phyloP scores from a whole-genome alignment of 164 flowering plant species.

The Echeveria elegans region DNA sequence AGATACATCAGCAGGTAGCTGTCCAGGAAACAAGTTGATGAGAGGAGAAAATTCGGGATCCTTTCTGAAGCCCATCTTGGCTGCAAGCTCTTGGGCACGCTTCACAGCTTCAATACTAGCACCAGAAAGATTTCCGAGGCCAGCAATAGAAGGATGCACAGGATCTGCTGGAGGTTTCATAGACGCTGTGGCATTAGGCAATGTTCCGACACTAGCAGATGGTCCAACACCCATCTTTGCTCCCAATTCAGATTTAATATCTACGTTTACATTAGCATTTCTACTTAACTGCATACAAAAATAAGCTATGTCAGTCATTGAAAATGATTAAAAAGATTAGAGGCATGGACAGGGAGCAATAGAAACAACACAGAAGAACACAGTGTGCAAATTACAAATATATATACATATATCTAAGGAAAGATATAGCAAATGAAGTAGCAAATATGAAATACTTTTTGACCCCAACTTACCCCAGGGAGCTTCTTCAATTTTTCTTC shows the following conservation, averaged over 20 bases:
- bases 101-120: conserved; percentile 83
- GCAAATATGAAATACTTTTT: background rate
- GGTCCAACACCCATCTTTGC: conserved; percentile 24
- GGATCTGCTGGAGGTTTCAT: conserved; percentile 7
- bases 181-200: background rate
- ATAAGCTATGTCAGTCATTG: background rate
- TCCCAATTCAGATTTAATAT: conserved; percentile 21
- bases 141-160: conserved; percentile 26
- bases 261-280: conserved; percentile 28
- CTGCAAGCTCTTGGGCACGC: conserved; percentile 94
- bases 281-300: conserved; percentile 45
- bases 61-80: conserved; percentile 93
- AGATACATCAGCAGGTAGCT: conserved; percentile 37
- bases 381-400: background rate
- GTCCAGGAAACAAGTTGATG: conserved; percentile 87
- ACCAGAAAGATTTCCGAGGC: conserved; percentile 30
- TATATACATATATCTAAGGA: background rate
- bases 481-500: conserved; percentile 79
- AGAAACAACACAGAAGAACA: background rate
- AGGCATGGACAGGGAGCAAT: background rate
- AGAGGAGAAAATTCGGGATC: conserved; percentile 90
- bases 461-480: conserved; percentile 47
- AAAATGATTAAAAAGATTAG: background rate
- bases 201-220: conserved; percentile 5
- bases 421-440: background rate